Conservation (phyloP, 352 stramenopile species). For the Saprolegnia parasitica region DNA sequence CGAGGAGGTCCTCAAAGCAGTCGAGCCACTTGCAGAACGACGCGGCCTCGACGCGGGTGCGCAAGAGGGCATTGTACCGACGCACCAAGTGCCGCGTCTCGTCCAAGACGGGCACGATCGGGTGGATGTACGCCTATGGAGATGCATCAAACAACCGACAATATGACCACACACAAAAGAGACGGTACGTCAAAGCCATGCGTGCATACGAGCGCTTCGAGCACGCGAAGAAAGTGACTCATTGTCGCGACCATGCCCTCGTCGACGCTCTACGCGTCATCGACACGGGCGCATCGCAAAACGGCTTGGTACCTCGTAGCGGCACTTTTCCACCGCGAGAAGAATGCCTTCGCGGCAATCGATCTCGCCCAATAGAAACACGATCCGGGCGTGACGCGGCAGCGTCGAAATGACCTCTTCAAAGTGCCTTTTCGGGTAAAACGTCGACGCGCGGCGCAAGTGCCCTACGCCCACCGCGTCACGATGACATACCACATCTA, state of each 20-base stretch:
- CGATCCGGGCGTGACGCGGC: conserved; percentile 54
- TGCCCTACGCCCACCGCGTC: conserved; percentile 44
- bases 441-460: conserved; percentile 70
- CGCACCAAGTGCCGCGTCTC: conserved; percentile 79
- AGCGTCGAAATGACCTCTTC: conserved; percentile 57
- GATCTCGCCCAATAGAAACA: conserved; percentile 94
- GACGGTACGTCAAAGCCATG: conserved; percentile 50
- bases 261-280: conserved; percentile 44
- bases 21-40: conserved; percentile 78
- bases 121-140: conserved; percentile 60
- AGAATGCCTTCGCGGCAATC: conserved; percentile 93
- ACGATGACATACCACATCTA: conserved; percentile 8
- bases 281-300: neutral
- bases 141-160: neutral
- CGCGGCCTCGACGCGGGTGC: conserved; percentile 38
- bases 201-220: conserved; percentile 45
- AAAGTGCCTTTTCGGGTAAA: conserved; percentile 93
- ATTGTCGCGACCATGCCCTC: conserved; percentile 78
- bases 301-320: conserved; percentile 58
- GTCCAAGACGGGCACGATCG: conserved; percentile 85
- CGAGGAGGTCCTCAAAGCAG: conserved; percentile 80
- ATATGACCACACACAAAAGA: neutral
- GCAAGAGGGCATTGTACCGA: conserved; percentile 77
- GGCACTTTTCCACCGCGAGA: conserved; percentile 78
- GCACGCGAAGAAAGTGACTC: conserved; percentile 68